phyloP scores from a whole-genome alignment of 1,139 yeast genomes.

The Debaryomyces singareniensis region DNA sequence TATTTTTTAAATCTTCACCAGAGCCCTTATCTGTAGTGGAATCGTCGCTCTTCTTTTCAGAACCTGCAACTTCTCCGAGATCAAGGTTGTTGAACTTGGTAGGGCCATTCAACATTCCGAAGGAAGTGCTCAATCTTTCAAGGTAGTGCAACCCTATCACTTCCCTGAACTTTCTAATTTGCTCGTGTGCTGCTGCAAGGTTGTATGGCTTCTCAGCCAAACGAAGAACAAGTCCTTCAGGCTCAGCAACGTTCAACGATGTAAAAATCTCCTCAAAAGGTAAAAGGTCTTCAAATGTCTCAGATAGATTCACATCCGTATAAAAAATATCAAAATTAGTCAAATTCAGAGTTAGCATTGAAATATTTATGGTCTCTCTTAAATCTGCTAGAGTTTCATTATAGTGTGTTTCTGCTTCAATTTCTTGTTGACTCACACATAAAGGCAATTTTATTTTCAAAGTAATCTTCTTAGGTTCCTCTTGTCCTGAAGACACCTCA shows the following conservation, averaged over 20 bases:
- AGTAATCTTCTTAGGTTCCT: slow-evolving; percentile 16
- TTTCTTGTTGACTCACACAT: slow-evolving; percentile 16
- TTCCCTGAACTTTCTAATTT: slow-evolving; percentile 37
- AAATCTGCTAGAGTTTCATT: slow-evolving; percentile 54
- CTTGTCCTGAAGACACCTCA: slow-evolving; percentile 8
- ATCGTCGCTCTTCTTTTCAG: slow-evolving; percentile 6
- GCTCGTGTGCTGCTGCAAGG: slow-evolving; percentile 33
- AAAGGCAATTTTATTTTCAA: slow-evolving; percentile 29
- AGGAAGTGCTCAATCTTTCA: slow-evolving; percentile 22
- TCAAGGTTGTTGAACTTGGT: slow-evolving; percentile 24
- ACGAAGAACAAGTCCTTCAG: slow-evolving; percentile 14
- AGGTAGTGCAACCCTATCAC: slow-evolving; percentile 38
- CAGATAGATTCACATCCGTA: slow-evolving; percentile 29
- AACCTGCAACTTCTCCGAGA: slow-evolving; percentile 17
- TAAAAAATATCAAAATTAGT: slow-evolving; percentile 52
- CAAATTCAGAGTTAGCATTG: slow-evolving; percentile 51
- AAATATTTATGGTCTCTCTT: slow-evolving; percentile 47
- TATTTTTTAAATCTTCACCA: slow-evolving; percentile 4
- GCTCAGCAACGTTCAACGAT: slow-evolving; percentile 15
- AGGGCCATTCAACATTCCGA: slow-evolving; percentile 22
- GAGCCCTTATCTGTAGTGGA: slow-evolving; percentile 5
- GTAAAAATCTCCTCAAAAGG: slow-evolving; percentile 25
- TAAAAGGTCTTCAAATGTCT: slow-evolving; percentile 25
- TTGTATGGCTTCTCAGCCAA: slow-evolving; percentile 32
- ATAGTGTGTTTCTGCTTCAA: slow-evolving; percentile 27